These are phyloP conservation scores for Candida lessepsii DNA, from an alignment of 805 yeast genomes.

Conservation along the genomic window DNA sequence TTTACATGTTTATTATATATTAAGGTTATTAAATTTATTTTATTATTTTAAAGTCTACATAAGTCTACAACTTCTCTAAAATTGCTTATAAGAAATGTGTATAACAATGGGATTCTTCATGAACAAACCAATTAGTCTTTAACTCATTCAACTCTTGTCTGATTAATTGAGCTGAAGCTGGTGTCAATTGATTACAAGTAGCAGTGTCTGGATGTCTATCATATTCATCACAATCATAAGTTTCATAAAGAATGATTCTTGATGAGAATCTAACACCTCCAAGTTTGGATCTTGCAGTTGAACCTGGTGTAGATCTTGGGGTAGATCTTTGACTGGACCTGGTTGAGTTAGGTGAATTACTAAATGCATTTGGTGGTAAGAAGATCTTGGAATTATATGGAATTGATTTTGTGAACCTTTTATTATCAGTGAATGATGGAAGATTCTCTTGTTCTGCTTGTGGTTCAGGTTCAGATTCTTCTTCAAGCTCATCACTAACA, in stretches of 20 bases:
- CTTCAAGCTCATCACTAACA: neutral
- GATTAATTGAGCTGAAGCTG: conserved; percentile 79
- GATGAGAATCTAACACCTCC: conserved; percentile 67
- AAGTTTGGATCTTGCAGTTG: neutral
- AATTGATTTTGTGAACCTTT: conserved; percentile 7
- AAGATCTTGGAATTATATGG: conserved; percentile 6
- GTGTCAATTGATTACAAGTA: conserved; percentile 89
- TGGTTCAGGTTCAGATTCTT: neutral
- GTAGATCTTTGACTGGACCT: neutral
- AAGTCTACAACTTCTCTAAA: too few relatives aligned
- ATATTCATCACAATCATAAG: conserved; percentile 78
- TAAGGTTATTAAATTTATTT: too few relatives aligned
- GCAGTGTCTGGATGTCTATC: conserved; percentile 92
- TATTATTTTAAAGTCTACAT: too few relatives aligned
- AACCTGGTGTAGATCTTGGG: conserved; percentile 3
- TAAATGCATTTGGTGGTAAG: conserved; percentile 1
- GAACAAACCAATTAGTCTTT: conserved; percentile 80
- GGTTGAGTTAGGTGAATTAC: neutral
- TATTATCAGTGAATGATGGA: neutral
- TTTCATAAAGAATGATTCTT: conserved; percentile 78
- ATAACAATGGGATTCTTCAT: conserved; percentile 70
- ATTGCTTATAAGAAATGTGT: conserved; percentile 65
- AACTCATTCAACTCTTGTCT: conserved; percentile 79
- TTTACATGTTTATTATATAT: too few relatives aligned
- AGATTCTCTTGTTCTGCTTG: conserved; percentile 6